phyloP scores from a whole-genome alignment of 202 grass and related monocot species.

The Setaria viridis region DNA sequence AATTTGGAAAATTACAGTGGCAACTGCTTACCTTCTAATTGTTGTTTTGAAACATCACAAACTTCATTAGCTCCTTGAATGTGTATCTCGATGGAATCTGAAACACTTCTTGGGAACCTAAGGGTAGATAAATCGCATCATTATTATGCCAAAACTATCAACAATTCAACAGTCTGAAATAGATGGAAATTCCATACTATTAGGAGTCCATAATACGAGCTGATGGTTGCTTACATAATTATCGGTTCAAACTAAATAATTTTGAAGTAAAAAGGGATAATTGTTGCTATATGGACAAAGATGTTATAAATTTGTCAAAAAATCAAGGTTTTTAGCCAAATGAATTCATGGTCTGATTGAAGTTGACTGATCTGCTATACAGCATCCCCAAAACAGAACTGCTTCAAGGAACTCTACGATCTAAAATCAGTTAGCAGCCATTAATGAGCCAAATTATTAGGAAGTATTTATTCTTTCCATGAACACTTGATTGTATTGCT shows the following conservation, averaged over 20 bases:
- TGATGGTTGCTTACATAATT: not conserved
- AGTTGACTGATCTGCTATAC: not conserved
- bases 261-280: not conserved
- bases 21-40: constrained; percentile 29
- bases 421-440: not conserved
- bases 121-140: not conserved
- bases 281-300: not conserved
- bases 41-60: not conserved
- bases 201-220: not conserved
- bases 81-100: constrained; percentile 6
- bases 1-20: not conserved
- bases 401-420: not conserved
- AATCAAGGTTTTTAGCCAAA: not conserved
- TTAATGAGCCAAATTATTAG: not conserved
- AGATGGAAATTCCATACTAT: not conserved
- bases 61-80: not conserved
- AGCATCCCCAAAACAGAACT: not conserved
- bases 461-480: too few relatives aligned
- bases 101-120: constrained; percentile 24
- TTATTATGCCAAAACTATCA: not conserved
- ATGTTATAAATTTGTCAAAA: not conserved
- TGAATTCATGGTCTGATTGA: not conserved
- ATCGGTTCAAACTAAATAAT: not conserved
- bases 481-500: too few relatives aligned
- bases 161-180: not conserved